phyloP scores from a whole-genome alignment of 805 yeast species.

The Zygoascus tannicola region DNA sequence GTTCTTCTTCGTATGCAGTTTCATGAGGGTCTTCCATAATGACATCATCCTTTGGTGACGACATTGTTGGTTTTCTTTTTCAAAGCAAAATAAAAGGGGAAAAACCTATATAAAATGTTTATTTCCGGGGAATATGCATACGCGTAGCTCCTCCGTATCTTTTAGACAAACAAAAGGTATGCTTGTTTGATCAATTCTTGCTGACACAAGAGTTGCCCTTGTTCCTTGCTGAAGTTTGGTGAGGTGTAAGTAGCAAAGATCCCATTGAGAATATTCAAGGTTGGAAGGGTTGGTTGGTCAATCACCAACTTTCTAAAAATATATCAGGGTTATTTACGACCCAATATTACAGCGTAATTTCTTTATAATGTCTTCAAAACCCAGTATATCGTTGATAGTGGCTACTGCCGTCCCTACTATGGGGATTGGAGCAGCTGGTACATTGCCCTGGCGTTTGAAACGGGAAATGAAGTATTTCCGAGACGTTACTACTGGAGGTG shows the following conservation, averaged over 20 bases:
- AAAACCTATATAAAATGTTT: too few species aligned
- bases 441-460: constrained; percentile 78
- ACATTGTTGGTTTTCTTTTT: neutral
- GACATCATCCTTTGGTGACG: constrained; percentile 5
- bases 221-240: neutral
- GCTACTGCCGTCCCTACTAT: constrained; percentile 74
- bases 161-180: too few species aligned
- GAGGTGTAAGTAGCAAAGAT: neutral
- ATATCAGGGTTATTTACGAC: too few species aligned
- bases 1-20: neutral
- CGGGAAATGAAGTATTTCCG: constrained; percentile 81
- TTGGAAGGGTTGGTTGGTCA: too few species aligned
- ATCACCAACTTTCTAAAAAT: too few species aligned
- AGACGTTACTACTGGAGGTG: constrained; percentile 48
- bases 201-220: neutral
- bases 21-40: constrained; percentile 8
- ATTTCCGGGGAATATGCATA: too few species aligned
- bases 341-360: too few species aligned
- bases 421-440: constrained; percentile 80
- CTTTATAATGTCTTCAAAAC: neutral
- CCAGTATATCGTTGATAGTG: constrained; percentile 54
- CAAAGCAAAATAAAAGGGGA: too few species aligned
- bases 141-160: too few species aligned
- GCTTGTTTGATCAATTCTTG: too few species aligned
- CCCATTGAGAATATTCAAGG: too few species aligned